Evolutionary conservation across 148 eudicot genomes (phyloP).

Genomic region (Diospyros lotus): DNA sequence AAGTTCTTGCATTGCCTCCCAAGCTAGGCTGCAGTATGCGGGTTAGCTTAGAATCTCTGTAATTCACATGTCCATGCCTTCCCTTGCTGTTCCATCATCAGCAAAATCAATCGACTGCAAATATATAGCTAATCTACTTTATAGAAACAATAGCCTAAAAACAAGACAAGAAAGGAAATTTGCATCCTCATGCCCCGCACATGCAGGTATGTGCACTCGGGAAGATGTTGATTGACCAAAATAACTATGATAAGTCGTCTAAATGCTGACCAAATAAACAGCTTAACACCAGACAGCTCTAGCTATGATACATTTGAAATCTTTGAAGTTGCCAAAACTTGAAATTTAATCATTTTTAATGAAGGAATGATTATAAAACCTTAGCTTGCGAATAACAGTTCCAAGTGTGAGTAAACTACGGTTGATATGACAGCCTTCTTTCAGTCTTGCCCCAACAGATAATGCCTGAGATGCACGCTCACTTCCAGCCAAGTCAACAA

Average conservation of each 20-base stretch:
- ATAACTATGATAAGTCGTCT: too few species aligned
- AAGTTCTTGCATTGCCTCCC: constrained; percentile 97
- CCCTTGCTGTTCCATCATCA: constrained; percentile 61
- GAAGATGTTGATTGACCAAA: background rate
- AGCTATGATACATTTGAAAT: background rate
- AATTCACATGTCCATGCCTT: constrained; percentile 82
- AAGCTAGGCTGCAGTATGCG: constrained; percentile 82
- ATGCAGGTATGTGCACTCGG: background rate
- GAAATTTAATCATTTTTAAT: background rate
- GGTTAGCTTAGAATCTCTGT: constrained; percentile 90
- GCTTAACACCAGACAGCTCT: too few species aligned
- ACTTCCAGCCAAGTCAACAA: constrained; percentile 96
- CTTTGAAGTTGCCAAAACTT: background rate
- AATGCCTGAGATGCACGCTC: constrained; percentile 96
- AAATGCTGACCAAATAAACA: too few species aligned
- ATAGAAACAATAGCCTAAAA: background rate
- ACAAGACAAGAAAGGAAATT: background rate
- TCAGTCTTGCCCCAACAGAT: constrained; percentile 83
- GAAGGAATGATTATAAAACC: constrained; percentile 33
- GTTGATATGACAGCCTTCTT: constrained; percentile 95
- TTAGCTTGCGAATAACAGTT: constrained; percentile 93
- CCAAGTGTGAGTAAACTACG: constrained; percentile 87
- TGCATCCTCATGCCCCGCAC: background rate
- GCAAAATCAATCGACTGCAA: background rate
- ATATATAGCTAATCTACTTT: background rate